phyloP scores from a whole-genome alignment of 805 yeast species.

The Cyberlindnera americana region DNA sequence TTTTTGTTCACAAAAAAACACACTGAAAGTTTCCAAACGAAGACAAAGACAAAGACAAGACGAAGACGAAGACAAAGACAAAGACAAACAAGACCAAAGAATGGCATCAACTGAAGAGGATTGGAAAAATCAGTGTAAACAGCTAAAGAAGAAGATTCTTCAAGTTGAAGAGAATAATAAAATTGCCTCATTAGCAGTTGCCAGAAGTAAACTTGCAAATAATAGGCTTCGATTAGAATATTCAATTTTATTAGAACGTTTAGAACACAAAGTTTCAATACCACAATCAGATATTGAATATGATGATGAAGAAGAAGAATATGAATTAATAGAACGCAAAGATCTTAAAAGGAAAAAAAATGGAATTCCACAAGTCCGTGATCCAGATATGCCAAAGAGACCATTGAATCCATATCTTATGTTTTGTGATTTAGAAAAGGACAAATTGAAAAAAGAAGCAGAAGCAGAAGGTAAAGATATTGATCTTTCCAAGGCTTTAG shows the following conservation, averaged over 20 bases:
- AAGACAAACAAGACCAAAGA: background rate
- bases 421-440: constrained; percentile 82
- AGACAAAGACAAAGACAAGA: too few species aligned
- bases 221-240: constrained; percentile 81
- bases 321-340: constrained; percentile 24
- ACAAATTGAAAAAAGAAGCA: constrained; percentile 55
- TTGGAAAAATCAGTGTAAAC: constrained; percentile 65
- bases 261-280: constrained; percentile 53
- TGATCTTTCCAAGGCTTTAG: constrained; percentile 73
- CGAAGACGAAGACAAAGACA: too few species aligned
- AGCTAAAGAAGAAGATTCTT: constrained; percentile 60
- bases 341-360: constrained; percentile 18
- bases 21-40: too few species aligned
- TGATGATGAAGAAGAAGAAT: constrained; percentile 19
- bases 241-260: constrained; percentile 70
- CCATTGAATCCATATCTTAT: constrained; percentile 88
- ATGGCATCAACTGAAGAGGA: constrained; percentile 24
- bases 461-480: constrained; percentile 50
- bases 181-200: constrained; percentile 67
- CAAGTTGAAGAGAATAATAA: constrained; percentile 80
- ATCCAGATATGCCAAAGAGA: constrained; percentile 82
- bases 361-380: constrained; percentile 42
- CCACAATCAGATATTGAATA: constrained; percentile 16
- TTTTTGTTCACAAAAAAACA: too few species aligned
- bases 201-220: constrained; percentile 71